Conservation (phyloP, 768 basidiomycete species). For the Omphalotus guepiniiformis region DNA sequence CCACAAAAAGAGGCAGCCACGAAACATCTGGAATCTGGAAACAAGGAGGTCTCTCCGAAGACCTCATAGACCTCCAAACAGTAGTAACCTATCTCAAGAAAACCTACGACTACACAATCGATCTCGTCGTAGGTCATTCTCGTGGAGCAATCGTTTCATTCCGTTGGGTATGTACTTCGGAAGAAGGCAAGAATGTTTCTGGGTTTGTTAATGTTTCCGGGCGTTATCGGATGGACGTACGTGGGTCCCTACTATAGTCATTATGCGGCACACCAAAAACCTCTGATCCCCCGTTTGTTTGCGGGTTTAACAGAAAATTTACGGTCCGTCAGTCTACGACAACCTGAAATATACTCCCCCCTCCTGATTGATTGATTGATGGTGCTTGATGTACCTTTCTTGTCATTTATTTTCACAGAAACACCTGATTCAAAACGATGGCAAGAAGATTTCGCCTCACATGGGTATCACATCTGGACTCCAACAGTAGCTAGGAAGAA, state of each 20-base stretch:
- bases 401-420: conserved; percentile 20
- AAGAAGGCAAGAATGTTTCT: conserved; percentile 50
- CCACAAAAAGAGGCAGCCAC: conserved; percentile 57
- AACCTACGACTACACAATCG: conserved; percentile 62
- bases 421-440: conserved; percentile 31
- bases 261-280: not conserved
- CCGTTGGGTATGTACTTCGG: conserved; percentile 63
- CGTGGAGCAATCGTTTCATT: conserved; percentile 67
- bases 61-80: conserved; percentile 59
- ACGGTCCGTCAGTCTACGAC: conserved; percentile 30
- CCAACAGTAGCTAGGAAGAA: conserved; percentile 63
- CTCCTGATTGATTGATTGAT: not conserved
- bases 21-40: conserved; percentile 69
- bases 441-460: conserved; percentile 45
- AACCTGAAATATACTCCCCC: not conserved
- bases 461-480: conserved; percentile 62
- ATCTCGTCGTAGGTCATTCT: conserved; percentile 74
- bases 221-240: conserved; percentile 75
- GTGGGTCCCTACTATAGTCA: conserved; percentile 23
- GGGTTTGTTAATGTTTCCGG: conserved; percentile 73
- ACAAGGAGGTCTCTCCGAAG: conserved; percentile 54
- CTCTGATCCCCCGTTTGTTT: not conserved
- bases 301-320: conserved; percentile 33
- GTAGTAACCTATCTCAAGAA: conserved; percentile 60
- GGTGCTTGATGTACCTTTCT: not conserved